phyloP scores from a whole-genome alignment of 2,329 filamentous ascomycete species.

The Penicillium sp. region DNA sequence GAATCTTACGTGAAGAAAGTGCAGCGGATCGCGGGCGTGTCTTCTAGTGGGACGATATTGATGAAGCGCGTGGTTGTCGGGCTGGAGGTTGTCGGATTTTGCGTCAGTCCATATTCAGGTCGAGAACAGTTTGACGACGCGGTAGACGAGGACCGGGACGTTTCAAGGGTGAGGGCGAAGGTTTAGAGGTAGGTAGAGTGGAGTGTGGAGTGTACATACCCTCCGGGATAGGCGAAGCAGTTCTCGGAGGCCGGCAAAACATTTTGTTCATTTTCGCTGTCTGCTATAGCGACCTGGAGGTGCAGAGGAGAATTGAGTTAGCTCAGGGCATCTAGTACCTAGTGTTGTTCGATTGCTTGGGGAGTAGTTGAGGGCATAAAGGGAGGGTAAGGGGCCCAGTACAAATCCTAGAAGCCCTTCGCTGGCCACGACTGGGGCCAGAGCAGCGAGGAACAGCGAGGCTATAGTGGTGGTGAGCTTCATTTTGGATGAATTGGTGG shows the following conservation, averaged over 20 bases:
- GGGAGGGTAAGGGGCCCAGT: not conserved
- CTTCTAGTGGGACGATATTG: not conserved
- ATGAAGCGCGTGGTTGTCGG: not conserved
- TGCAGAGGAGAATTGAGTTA: not conserved
- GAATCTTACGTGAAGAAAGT: not conserved
- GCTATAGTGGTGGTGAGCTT: not conserved
- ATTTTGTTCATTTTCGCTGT: not conserved
- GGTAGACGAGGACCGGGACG: too few species aligned
- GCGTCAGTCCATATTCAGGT: too few species aligned
- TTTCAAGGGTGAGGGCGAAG: too few species aligned
- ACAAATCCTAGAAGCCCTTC: not conserved
- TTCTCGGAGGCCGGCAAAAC: not conserved
- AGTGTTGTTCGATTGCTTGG: not conserved
- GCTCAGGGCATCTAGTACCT: not conserved
- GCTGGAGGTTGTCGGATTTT: not conserved
- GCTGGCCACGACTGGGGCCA: not conserved
- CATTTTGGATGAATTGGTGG: not conserved
- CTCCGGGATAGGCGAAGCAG: not conserved
- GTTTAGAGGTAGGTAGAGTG: not conserved
- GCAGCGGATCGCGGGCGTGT: not conserved
- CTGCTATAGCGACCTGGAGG: not conserved
- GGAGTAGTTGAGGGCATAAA: not conserved
- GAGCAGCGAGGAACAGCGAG: not conserved
- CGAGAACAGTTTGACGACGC: too few species aligned
- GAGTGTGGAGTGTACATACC: not conserved